phyloP scores from a whole-genome alignment of 257 asterid genomes.

The Agastache rugosa region DNA sequence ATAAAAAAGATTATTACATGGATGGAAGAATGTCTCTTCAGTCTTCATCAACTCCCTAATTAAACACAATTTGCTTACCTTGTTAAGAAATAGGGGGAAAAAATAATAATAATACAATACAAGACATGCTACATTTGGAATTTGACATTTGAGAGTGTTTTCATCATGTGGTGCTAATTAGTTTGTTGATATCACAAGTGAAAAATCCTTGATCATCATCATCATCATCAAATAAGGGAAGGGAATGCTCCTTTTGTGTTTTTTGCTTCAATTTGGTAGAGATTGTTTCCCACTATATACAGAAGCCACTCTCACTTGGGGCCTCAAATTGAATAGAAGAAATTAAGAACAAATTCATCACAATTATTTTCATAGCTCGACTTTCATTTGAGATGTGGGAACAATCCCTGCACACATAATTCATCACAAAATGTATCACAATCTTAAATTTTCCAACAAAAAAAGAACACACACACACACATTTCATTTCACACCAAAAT shows the following conservation, averaged over 20 bases:
- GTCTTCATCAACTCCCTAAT: constrained; percentile 31
- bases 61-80: constrained; percentile 42
- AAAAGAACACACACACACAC: too few relatives aligned
- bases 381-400: constrained; percentile 63
- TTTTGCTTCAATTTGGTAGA: constrained; percentile 34
- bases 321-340: constrained; percentile 58
- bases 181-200: constrained; percentile 29
- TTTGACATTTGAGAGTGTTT: constrained; percentile 36
- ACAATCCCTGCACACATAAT: constrained; percentile 48
- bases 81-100: constrained; percentile 36
- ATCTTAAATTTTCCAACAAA: neutral
- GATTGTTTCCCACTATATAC: constrained; percentile 52
- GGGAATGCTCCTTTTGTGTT: constrained; percentile 8
- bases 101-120: neutral
- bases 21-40: constrained; percentile 22
- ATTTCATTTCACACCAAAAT: neutral
- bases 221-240: constrained; percentile 24
- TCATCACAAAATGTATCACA: neutral
- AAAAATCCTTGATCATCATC: constrained; percentile 36
- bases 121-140: constrained; percentile 30
- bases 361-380: constrained; percentile 70
- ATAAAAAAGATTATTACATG: constrained; percentile 40
- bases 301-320: constrained; percentile 88
- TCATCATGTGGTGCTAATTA: constrained; percentile 35
- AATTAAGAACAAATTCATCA: too few relatives aligned